Evolutionary conservation across 139 green algal genomes (phyloP), one percentile per base, ranked within the genome.

Genomic region (Coelastrella sp.): DNA sequence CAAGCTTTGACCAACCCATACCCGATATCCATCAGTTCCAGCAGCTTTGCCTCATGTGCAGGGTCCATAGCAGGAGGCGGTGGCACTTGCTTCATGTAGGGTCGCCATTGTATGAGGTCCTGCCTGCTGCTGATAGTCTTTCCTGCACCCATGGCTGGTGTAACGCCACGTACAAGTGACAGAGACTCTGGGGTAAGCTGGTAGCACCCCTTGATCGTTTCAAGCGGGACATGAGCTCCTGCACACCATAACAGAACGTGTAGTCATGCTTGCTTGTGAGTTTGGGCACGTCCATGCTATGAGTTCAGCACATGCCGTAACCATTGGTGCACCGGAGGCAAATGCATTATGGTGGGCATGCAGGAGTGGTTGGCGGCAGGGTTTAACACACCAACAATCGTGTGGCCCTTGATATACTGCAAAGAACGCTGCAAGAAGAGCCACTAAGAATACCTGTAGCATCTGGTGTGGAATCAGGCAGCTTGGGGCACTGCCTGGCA

Each of bases 51-150:
- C 21, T 82, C 75, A 35, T 66, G 19, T 38, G 2, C 75, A 27
- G 75, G 75, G 38, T 82, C 53, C 75, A 82, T 69, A 25, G 25
- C 27, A 17, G 75, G 75, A 4, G 75, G 53, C 17, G 75, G 75
- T 11, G 75, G 75, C 75, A 82, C 75, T 53, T 82, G 75, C 53
- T 71, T 64, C 7, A 40, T 51, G 25, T 82, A 82, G 8, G 75
- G 75, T 53, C 75, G 75, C 75, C 75, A 82, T 5, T 82, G 23
- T 53, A 82, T 51, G 51, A 82, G 53, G 51, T 82, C 51, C 75
- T 82, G 75, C 35, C 66, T 82, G 21, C 53, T 82, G 75, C 75
- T 69, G 48, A 67, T 80, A 13, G 38, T 62, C 30, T 45, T 64
- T 2, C 72, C 48, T 23, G 25, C 19, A 2, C 35, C 34, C 75